Evolutionary conservation across 805 yeast species (phyloP).

Genomic region (Lipomyces chichibuensis): DNA sequence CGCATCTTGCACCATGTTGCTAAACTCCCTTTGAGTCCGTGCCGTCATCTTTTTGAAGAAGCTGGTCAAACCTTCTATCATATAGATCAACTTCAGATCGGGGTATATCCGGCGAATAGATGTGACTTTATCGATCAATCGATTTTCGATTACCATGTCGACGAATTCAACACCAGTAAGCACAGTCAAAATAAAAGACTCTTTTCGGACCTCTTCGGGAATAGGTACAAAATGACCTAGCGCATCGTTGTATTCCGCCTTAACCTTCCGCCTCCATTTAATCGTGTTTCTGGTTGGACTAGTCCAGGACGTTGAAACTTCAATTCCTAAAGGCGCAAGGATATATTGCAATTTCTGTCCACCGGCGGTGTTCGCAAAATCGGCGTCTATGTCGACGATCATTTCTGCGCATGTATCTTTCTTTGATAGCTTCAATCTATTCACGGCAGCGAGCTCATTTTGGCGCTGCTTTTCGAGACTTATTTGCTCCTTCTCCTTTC

Average conservation of each 20-base stretch:
- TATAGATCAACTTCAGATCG: constrained; percentile 14
- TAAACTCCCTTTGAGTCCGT: constrained; percentile 23
- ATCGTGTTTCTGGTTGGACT: constrained; percentile 27
- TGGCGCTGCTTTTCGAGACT: constrained; percentile 19
- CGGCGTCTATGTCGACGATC: constrained; percentile 33
- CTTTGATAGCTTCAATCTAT: constrained; percentile 21
- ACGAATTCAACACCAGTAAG: constrained; percentile 26
- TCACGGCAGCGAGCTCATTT: constrained; percentile 28
- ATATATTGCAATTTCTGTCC: constrained; percentile 19
- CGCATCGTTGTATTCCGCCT: constrained; percentile 19
- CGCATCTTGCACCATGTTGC: constrained; percentile 23
- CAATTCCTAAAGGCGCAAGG: constrained; percentile 13
- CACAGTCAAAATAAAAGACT: constrained; percentile 16
- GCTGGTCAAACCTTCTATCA: constrained; percentile 31
- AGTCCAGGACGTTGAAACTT: constrained; percentile 15
- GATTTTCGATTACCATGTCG: constrained; percentile 19
- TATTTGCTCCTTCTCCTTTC: constrained; percentile 19
- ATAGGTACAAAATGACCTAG: constrained; percentile 32
- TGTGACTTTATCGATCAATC: constrained; percentile 5
- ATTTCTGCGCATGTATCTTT: constrained; percentile 28
- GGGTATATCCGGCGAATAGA: constrained; percentile 14
- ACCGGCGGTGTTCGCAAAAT: constrained; percentile 10
- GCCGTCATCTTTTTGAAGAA: constrained; percentile 12
- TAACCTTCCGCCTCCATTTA: constrained; percentile 33
- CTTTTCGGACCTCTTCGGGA: constrained; percentile 30